Percentiles rank a stretch among this genome's conserved stretches.
phyloP scores from a whole-genome alignment of 1,284 basidiomycete genomes.

The Agaricales sp. region DNA sequence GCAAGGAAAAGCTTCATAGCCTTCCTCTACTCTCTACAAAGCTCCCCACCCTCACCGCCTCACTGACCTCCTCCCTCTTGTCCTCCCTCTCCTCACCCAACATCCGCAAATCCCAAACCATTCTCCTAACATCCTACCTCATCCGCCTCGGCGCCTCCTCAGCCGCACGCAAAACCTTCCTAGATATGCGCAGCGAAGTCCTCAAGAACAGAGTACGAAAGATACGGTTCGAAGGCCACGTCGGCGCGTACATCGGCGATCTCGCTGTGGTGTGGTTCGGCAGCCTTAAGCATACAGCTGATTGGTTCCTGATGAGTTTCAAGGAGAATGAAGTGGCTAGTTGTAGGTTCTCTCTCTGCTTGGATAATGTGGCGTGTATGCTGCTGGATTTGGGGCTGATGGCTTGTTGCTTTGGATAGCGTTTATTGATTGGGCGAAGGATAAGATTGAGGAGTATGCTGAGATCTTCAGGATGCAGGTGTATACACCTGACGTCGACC shows the following conservation, averaged over 20 bases:
- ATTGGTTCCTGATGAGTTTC: slow-evolving; percentile 96
- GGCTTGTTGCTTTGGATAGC: slow-evolving; percentile 32
- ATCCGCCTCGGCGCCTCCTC: slow-evolving; percentile 69
- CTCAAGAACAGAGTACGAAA: slow-evolving; percentile 71
- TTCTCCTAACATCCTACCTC: slow-evolving; percentile 65
- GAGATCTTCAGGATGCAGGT: slow-evolving; percentile 88
- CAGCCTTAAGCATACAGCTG: slow-evolving; percentile 88
- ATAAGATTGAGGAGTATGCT: slow-evolving; percentile 77
- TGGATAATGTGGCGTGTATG: slow-evolving; percentile 2
- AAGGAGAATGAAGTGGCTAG: slow-evolving; percentile 92
- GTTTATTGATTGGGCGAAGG: slow-evolving; percentile 91
- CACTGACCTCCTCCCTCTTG: slow-evolving; percentile 66
- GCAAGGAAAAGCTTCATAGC: slow-evolving; percentile 51
- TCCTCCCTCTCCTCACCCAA: slow-evolving; percentile 65
- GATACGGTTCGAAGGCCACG: slow-evolving; percentile 88
- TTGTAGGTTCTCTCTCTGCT: slow-evolving; percentile 37
- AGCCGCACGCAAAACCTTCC: slow-evolving; percentile 76
- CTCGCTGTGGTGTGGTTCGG: slow-evolving; percentile 81
- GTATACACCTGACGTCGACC: slow-evolving; percentile 71
- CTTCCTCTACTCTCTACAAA: slow-evolving; percentile 47
- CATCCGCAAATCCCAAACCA: slow-evolving; percentile 71
- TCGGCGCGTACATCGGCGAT: slow-evolving; percentile 74
- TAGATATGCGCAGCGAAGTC: slow-evolving; percentile 70
- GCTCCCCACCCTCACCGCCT: slow-evolving; percentile 57
- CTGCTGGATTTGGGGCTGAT: too few species aligned